Conservation (phyloP, 306 rosid genomes). For the Clitoria ternatea region DNA sequence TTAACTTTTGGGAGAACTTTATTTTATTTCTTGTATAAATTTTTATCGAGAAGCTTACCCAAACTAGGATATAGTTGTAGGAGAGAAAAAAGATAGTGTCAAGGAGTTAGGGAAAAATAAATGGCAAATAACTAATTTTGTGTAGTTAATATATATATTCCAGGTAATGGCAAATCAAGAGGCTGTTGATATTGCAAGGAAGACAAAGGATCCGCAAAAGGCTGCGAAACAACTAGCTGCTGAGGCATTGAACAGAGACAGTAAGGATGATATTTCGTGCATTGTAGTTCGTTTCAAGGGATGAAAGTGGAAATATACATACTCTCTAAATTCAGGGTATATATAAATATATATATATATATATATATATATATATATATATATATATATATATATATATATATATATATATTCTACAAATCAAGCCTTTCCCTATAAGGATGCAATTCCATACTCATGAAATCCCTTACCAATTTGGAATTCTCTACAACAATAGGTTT, state of each 20-base stretch:
- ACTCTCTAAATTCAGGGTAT: slow-evolving; percentile 28
- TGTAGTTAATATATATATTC: neutral
- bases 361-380: neutral
- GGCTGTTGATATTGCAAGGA: slow-evolving; percentile 74
- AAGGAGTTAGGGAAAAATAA: neutral
- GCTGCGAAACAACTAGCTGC: slow-evolving; percentile 66
- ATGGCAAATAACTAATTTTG: neutral
- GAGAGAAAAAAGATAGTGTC: neutral
- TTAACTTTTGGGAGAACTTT: no score
- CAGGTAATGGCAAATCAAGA: slow-evolving; percentile 90
- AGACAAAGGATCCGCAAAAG: slow-evolving; percentile 61
- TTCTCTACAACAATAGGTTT: slow-evolving; percentile 35
- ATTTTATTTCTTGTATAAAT: no score
- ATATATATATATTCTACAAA: neutral
- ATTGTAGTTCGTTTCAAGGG: slow-evolving; percentile 78
- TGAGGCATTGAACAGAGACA: slow-evolving; percentile 72
- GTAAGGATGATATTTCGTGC: slow-evolving; percentile 86
- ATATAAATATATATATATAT: neutral
- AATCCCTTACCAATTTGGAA: slow-evolving; percentile 24
- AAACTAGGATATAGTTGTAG: neutral
- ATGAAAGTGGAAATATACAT: slow-evolving; percentile 28
- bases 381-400: neutral
- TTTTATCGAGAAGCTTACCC: no score
- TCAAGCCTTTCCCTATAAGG: neutral
- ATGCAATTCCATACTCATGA: slow-evolving; percentile 10